Conservation (phyloP, 2,329 filamentous ascomycete species). For the Eutypella sp. region DNA sequence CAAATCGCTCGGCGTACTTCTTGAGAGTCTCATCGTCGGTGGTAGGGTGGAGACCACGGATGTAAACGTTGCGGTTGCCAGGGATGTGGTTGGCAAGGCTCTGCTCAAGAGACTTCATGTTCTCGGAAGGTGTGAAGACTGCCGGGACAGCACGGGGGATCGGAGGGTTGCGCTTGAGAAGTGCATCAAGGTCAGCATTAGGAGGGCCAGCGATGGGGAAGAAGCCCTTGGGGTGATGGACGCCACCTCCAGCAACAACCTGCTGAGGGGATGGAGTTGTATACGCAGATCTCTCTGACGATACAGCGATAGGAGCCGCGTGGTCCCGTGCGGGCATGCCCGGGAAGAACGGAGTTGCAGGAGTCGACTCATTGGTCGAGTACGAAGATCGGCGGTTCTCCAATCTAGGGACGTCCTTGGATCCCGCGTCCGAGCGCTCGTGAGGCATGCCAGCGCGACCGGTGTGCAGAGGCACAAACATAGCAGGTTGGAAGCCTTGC, state of each 20-base stretch:
- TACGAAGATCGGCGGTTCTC: slow-evolving; percentile 65
- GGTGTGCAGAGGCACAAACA: slow-evolving; percentile 47
- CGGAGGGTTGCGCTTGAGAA: slow-evolving; percentile 70
- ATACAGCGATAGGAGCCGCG: slow-evolving; percentile 52
- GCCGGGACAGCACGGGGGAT: slow-evolving; percentile 89
- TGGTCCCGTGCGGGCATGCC: slow-evolving; percentile 54
- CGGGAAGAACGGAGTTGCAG: slow-evolving; percentile 61
- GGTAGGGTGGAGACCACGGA: slow-evolving; percentile 89
- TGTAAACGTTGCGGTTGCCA: slow-evolving; percentile 97
- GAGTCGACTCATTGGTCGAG: slow-evolving; percentile 62
- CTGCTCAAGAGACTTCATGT: slow-evolving; percentile 85
- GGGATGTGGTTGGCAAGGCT: slow-evolving; percentile 87
- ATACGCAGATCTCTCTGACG: slow-evolving; percentile 61
- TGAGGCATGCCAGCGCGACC: slow-evolving; percentile 40
- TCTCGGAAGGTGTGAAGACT: slow-evolving; percentile 77
- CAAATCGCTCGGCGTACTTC: slow-evolving; percentile 80
- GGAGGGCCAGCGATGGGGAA: slow-evolving; percentile 28
- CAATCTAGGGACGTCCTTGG: slow-evolving; percentile 54
- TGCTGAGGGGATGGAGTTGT: slow-evolving; percentile 64
- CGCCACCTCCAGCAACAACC: slow-evolving; percentile 36
- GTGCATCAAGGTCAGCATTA: slow-evolving; percentile 54
- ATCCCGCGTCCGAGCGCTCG: slow-evolving; percentile 42
- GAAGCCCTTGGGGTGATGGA: slow-evolving; percentile 35
- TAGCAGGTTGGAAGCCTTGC: slow-evolving; percentile 33
- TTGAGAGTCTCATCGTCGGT: slow-evolving; percentile 88